These are phyloP conservation scores for Penicillium sp. DNA, from an alignment of 2,329 filamentous ascomycete species.

Conservation along the genomic window DNA sequence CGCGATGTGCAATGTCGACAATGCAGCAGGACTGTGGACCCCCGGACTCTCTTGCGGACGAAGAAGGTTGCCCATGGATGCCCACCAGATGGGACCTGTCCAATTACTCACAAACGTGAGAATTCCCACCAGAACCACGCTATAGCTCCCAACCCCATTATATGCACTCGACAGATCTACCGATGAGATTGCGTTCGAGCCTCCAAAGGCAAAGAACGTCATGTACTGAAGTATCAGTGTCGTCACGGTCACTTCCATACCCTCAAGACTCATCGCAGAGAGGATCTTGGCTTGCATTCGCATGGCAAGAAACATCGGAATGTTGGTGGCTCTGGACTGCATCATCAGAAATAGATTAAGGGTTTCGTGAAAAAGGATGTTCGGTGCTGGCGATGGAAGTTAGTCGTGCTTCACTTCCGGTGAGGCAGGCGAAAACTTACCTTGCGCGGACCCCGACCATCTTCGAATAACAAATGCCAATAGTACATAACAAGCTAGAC, in stretches of 20 bases:
- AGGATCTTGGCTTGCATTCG: constrained; percentile 59
- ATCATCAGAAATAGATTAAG: constrained; percentile 78
- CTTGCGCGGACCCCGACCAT: neutral
- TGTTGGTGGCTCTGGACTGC: constrained; percentile 80
- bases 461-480: constrained; percentile 22
- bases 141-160: constrained; percentile 83
- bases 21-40: constrained; percentile 51
- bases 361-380: constrained; percentile 57
- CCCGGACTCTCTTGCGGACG: constrained; percentile 13
- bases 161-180: constrained; percentile 93
- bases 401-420: constrained; percentile 3
- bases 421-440: constrained; percentile 16
- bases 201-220: constrained; percentile 86
- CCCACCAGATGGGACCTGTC: constrained; percentile 88
- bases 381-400: constrained; percentile 16
- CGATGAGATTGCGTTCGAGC: constrained; percentile 93
- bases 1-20: constrained; percentile 70
- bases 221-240: constrained; percentile 74
- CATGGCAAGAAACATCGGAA: constrained; percentile 79
- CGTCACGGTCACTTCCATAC: constrained; percentile 64
- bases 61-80: constrained; percentile 54
- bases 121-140: constrained; percentile 72
- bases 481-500: constrained; percentile 38
- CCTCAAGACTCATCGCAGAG: constrained; percentile 38
- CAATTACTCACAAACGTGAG: constrained; percentile 89